phyloP scores from a whole-genome alignment of 805 yeast species.

The Isabelozyma gotoi region DNA sequence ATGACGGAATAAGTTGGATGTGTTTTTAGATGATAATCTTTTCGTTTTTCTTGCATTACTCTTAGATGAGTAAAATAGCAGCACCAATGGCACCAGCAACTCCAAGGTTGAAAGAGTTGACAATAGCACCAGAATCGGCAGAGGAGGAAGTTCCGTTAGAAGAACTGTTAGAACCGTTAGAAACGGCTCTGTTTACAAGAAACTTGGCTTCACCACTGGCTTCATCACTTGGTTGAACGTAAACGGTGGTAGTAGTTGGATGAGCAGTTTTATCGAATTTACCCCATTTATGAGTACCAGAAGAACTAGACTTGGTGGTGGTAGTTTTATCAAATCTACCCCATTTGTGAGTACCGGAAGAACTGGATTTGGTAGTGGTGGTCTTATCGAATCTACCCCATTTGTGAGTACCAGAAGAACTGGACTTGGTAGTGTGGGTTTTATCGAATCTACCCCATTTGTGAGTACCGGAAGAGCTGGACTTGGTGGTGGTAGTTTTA shows the following conservation, averaged over 20 bases:
- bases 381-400: slow-evolving; percentile 38
- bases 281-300: slow-evolving; percentile 37
- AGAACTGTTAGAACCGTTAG: slow-evolving; percentile 9
- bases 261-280: slow-evolving; percentile 35
- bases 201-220: background rate
- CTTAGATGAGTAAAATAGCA: slow-evolving; percentile 48
- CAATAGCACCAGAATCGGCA: slow-evolving; percentile 20
- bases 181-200: slow-evolving; percentile 1
- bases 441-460: slow-evolving; percentile 28
- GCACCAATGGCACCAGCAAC: slow-evolving; percentile 48
- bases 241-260: slow-evolving; percentile 33
- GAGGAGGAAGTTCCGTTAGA: slow-evolving; percentile 23
- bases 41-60: background rate
- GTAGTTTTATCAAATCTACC: slow-evolving; percentile 38
- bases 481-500: slow-evolving; percentile 40
- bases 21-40: background rate
- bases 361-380: slow-evolving; percentile 11
- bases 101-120: slow-evolving; percentile 24
- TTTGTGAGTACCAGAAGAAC: slow-evolving; percentile 25
- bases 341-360: slow-evolving; percentile 26
- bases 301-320: slow-evolving; percentile 25
- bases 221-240: slow-evolving; percentile 2
- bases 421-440: slow-evolving; percentile 7
- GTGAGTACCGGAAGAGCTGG: slow-evolving; percentile 39
- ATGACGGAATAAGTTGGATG: background rate